Percentiles rank a stretch among this genome's conserved stretches.
Conservation (phyloP, 2,329 filamentous ascomycete species). For the Aplosporella prunicola region DNA sequence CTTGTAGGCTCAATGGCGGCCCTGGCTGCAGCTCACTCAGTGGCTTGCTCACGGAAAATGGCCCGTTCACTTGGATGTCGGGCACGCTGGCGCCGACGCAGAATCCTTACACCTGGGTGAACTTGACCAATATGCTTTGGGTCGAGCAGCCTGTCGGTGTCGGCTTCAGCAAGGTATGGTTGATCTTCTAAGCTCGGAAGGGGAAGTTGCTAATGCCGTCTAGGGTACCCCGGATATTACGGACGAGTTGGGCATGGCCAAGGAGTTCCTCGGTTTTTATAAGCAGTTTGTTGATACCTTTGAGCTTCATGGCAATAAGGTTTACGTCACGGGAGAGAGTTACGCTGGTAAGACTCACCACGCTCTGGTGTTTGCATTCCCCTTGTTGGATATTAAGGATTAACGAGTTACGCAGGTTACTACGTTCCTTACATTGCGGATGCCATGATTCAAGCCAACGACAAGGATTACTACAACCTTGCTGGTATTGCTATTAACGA, state of each 20-base stretch:
- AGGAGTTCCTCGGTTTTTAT: conserved; percentile 42
- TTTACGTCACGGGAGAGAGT: conserved; percentile 47
- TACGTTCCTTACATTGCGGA: conserved; percentile 50
- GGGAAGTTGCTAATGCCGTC: too few relatives aligned
- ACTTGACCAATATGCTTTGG: conserved; percentile 34
- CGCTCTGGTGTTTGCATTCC: not conserved
- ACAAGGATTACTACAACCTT: conserved; percentile 43
- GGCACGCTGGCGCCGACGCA: conserved; percentile 56
- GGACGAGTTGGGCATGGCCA: conserved; percentile 37
- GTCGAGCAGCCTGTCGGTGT: conserved; percentile 42
- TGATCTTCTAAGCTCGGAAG: too few relatives aligned
- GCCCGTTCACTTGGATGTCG: conserved; percentile 48
- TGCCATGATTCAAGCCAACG: conserved; percentile 44
- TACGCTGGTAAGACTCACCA: too few relatives aligned
- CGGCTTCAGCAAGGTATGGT: too few relatives aligned
- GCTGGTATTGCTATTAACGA: conserved; percentile 43
- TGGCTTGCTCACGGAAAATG: conserved; percentile 67
- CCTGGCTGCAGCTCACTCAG: conserved; percentile 47
- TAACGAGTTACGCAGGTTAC: conserved; percentile 30
- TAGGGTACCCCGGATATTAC: conserved; percentile 37
- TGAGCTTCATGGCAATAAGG: conserved; percentile 42
- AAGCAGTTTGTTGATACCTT: conserved; percentile 49
- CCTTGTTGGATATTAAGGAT: not conserved
- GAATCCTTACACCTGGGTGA: conserved; percentile 62
- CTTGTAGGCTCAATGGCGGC: conserved; percentile 27